phyloP scores from a whole-genome alignment of 2,329 filamentous ascomycete genomes.

The Trichoderma sp. region DNA sequence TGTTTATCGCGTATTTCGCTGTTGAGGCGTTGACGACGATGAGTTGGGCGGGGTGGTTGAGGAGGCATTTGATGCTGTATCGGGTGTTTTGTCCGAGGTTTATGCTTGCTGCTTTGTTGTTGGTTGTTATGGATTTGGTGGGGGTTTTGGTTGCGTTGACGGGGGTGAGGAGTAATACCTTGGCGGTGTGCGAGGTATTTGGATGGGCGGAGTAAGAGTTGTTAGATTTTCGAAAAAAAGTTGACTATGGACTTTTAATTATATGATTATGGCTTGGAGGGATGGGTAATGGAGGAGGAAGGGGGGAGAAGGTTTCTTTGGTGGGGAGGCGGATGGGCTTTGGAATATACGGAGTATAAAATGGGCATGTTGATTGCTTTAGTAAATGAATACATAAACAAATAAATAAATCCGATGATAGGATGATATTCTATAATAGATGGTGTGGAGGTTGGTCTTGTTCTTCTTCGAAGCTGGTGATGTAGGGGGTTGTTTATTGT shows the following conservation, averaged over 20 bases:
- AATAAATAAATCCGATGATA: not conserved
- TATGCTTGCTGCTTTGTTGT: conserved; percentile 71
- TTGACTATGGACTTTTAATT: not conserved
- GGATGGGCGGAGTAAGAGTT: conserved; percentile 62
- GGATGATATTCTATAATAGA: not conserved
- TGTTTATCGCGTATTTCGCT: conserved; percentile 79
- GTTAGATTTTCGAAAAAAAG: no score
- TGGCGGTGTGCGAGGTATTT: conserved; percentile 84
- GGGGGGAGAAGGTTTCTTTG: not conserved
- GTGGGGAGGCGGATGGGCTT: not conserved
- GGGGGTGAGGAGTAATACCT: conserved; percentile 71
- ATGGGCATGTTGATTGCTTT: not conserved
- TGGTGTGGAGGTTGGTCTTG: not conserved
- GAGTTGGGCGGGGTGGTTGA: conserved; percentile 82
- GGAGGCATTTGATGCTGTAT: conserved; percentile 94
- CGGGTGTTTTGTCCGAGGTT: conserved; percentile 89
- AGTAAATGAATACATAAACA: not conserved
- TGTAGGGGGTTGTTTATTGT: no score
- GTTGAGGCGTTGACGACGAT: conserved; percentile 83
- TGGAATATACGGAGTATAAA: not conserved
- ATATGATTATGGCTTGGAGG: not conserved
- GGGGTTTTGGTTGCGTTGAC: conserved; percentile 67
- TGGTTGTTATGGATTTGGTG: conserved; percentile 76
- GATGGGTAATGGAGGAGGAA: not conserved
- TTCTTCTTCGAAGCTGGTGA: not conserved